Evolutionary conservation across 768 basidiomycete species (phyloP).

Genomic region (Paxillus ammoniavirescens): DNA sequence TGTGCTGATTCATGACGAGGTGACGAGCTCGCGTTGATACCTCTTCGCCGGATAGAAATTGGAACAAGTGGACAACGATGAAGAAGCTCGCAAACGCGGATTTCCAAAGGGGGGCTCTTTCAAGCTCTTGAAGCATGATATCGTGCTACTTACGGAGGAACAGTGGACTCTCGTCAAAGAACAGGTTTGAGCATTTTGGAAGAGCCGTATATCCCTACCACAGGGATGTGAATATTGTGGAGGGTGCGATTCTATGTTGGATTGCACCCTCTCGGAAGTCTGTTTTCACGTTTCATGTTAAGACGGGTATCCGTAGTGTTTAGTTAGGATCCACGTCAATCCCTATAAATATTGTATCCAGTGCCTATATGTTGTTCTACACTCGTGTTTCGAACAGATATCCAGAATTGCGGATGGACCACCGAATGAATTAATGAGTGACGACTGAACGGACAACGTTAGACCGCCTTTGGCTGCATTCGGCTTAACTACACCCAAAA

Average conservation of each 20-base stretch:
- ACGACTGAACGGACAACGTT: too few relatives aligned
- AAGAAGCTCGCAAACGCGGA: slow-evolving; percentile 50
- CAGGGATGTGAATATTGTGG: background rate
- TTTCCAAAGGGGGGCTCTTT: slow-evolving; percentile 46
- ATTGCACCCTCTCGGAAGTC: too few relatives aligned
- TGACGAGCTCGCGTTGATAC: background rate
- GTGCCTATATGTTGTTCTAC: too few relatives aligned
- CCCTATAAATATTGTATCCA: too few relatives aligned
- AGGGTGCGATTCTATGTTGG: background rate
- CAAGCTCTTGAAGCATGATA: slow-evolving; percentile 46
- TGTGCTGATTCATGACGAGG: slow-evolving; percentile 19
- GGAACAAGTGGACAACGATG: slow-evolving; percentile 51
- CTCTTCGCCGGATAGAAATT: slow-evolving; percentile 41
- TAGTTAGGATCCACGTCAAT: too few relatives aligned
- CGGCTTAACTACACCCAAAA: too few relatives aligned
- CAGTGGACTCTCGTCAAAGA: slow-evolving; percentile 35
- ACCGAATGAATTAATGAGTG: too few relatives aligned
- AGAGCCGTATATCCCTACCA: background rate
- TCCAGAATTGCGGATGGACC: too few relatives aligned
- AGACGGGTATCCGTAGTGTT: too few relatives aligned
- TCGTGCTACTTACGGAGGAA: slow-evolving; percentile 43
- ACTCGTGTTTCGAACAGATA: too few relatives aligned
- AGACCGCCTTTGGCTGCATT: too few relatives aligned
- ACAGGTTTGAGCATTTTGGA: slow-evolving; percentile 13
- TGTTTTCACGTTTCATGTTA: too few relatives aligned